Percentiles rank a stretch among this genome's conserved stretches.
Evolutionary conservation across 306 rosid species (phyloP).

Genomic region (Dalbergia cochinchinensis): DNA sequence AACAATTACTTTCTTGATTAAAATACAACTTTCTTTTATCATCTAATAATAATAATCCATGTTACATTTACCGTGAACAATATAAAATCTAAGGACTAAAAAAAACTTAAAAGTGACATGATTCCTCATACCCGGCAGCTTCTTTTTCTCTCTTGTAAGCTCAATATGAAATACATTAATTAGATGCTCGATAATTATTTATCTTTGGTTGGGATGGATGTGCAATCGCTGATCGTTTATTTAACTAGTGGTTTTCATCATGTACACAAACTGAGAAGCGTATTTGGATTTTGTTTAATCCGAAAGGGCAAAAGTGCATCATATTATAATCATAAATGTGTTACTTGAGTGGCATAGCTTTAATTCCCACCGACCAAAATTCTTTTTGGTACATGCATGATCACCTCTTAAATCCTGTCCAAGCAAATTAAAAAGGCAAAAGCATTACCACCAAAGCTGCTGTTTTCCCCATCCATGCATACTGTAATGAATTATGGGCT

Average conservation of each 20-base stretch:
- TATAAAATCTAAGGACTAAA: too few species aligned
- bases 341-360: constrained; percentile 47
- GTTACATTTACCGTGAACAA: too few species aligned
- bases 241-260: constrained; percentile 16
- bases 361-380: constrained; percentile 54
- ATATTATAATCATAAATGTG: constrained; percentile 27
- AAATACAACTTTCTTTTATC: too few species aligned
- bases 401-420: constrained; percentile 26
- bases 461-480: constrained; percentile 45
- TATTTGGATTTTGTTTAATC: constrained; percentile 30
- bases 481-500: not conserved
- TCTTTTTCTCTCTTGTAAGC: not conserved
- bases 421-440: constrained; percentile 42
- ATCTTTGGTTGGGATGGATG: not conserved
- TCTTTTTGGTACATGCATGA: constrained; percentile 46
- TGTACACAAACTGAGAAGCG: constrained; percentile 32
- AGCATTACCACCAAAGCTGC: constrained; percentile 39
- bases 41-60: too few species aligned
- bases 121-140: not conserved
- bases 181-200: constrained; percentile 18
- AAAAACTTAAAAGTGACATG: not conserved
- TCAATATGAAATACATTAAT: not conserved
- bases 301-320: constrained; percentile 50
- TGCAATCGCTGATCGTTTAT: not conserved
- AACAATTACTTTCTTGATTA: too few species aligned